These are phyloP conservation scores for Brassica nigra DNA, from an alignment of 345 rosid genomes.

Conservation along the genomic window DNA sequence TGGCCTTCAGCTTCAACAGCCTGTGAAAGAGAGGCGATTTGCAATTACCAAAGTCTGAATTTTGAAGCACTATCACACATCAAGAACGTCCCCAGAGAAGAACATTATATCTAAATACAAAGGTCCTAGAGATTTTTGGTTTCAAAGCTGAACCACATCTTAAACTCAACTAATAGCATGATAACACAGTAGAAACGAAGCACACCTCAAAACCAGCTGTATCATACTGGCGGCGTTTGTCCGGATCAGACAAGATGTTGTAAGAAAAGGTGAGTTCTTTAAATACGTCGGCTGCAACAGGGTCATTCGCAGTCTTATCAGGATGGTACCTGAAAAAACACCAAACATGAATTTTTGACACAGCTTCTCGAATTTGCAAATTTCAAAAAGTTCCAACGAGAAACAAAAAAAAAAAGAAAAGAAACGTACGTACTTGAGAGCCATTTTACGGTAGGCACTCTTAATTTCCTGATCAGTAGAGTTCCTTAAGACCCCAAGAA, in stretches of 20 bases:
- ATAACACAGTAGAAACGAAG: neutral
- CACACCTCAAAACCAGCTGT: slow-evolving; percentile 94
- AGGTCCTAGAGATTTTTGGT: too few species aligned
- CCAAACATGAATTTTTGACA: neutral
- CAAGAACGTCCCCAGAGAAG: neutral
- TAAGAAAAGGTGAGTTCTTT: slow-evolving; percentile 94
- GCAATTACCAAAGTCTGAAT: slow-evolving; percentile 13
- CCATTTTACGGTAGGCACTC: slow-evolving; percentile 87
- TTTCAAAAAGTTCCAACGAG: neutral
- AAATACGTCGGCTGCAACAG: slow-evolving; percentile 87
- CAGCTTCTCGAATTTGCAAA: slow-evolving; percentile 10
- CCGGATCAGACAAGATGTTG: slow-evolving; percentile 88
- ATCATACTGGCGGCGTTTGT: slow-evolving; percentile 84
- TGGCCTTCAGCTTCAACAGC: slow-evolving; percentile 92
- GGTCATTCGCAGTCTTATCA: slow-evolving; percentile 94
- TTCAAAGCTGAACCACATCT: neutral
- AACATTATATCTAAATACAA: neutral
- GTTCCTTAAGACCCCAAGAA: slow-evolving; percentile 70
- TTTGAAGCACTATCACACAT: neutral
- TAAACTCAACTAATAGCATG: neutral
- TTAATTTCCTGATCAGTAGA: slow-evolving; percentile 94
- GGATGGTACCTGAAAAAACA: slow-evolving; percentile 84
- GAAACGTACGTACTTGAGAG: slow-evolving; percentile 68
- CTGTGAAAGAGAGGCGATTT: slow-evolving; percentile 41
- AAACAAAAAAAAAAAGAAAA: neutral